A percentile compares a stretch with the other conserved stretches of the same genome.
Conservation (phyloP, 2,329 filamentous ascomycete genomes). For the Leptodontidium sp. region DNA sequence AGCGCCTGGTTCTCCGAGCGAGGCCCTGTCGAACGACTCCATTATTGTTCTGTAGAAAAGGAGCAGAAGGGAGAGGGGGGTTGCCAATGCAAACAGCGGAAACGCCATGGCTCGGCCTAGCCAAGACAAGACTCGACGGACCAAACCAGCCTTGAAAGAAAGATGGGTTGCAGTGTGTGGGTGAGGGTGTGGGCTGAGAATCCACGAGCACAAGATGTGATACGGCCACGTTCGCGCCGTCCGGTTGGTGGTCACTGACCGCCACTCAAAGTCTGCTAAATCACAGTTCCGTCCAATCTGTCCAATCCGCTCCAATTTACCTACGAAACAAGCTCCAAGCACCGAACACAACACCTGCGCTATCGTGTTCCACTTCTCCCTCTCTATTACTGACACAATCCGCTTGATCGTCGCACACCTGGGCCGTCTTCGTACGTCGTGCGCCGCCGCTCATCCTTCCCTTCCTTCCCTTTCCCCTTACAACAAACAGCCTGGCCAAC, state of each 20-base stretch:
- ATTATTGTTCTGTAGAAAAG: neutral
- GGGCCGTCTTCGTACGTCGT: neutral
- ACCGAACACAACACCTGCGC: slow-evolving; percentile 16
- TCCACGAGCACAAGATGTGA: neutral
- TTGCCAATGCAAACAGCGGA: neutral
- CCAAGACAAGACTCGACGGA: neutral
- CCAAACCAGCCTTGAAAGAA: slow-evolving; percentile 4
- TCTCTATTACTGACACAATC: slow-evolving; percentile 29
- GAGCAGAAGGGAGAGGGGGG: neutral
- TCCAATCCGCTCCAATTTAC: neutral
- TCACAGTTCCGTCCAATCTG: neutral
- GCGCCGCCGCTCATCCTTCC: slow-evolving; percentile 24
- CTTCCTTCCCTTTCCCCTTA: slow-evolving; percentile 23
- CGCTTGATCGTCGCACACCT: slow-evolving; percentile 41
- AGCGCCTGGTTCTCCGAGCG: neutral
- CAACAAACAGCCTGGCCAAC: neutral
- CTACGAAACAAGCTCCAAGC: slow-evolving; percentile 28
- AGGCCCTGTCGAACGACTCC: neutral
- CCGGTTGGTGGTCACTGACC: slow-evolving; percentile 5
- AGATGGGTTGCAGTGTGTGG: neutral
- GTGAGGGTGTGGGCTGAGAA: slow-evolving; percentile 7
- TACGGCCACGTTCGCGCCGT: slow-evolving; percentile 9
- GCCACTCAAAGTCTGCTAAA: slow-evolving; percentile 12
- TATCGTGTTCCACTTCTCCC: slow-evolving; percentile 11
- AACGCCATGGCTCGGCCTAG: slow-evolving; percentile 3